Base-by-base conservation (phyloP, 208 protist genomes). In the Angomonas deanei region DNA sequence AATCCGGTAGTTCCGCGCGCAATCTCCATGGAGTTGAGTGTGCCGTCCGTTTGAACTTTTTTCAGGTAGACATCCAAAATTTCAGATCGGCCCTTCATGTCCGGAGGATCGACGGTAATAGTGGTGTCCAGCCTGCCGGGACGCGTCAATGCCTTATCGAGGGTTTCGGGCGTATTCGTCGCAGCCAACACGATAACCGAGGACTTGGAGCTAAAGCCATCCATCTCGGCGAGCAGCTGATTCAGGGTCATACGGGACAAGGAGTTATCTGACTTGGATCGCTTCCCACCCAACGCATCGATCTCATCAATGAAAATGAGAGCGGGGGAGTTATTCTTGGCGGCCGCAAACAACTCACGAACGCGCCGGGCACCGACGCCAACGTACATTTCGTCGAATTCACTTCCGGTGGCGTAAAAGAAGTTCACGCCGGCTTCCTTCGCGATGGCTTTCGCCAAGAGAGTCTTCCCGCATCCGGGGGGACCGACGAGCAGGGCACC, bases 281-380 rank as follows among this genome's bases (percentile, higher is more conserved):
- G 82, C 39, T 78, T 86, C 19, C 82, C 84, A 13, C 96, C 98
- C 8, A 99, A 76, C 0, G 97, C 93, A 73, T 99, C 98, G 61
- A 99, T 97, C 75, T 99, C 98, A 83, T 99, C 97, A 46, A 99
- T 99, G 70, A 99, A 99, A 47, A 99, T 98, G 56, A 99, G 93
- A 48, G 96, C 95, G 30, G 97, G 97, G 17, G 90, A 61, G 39
- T 90, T 62, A n/a, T 83, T 74, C 78, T 97, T 98, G 15, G 98
- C 97, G 15, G 87, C 83, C 0, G 79, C 86, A 71, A 99, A 99
- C 21, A 99, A 77, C 46, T 98, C 91, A 32, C 97, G 84, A 8
- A 99, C 87, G 31, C 97, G 85, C 24, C 84, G 81, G 11, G 97
- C 85, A 10, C 97, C 97, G 11, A 99, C 97, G 54, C 97, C 98